A percentile compares a stretch with the other conserved stretches of the same genome.
phyloP scores from a whole-genome alignment of 306 rosid genomes.

The Cucurbita argyrosperma region DNA sequence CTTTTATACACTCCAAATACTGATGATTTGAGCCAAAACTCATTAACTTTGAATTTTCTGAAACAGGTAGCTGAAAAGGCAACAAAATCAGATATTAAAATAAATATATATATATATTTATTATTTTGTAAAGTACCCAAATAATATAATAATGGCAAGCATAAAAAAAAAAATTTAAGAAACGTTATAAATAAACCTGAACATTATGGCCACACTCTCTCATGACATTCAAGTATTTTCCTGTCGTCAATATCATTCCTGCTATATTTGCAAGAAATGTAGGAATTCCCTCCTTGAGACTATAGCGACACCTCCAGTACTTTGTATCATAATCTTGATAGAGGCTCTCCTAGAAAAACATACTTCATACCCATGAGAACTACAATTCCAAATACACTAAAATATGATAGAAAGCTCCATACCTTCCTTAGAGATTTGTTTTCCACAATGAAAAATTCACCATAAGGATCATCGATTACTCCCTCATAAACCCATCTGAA shows the following conservation, averaged over 20 bases:
- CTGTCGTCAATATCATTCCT: conserved; percentile 86
- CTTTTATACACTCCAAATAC: conserved; percentile 85
- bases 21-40: conserved; percentile 85
- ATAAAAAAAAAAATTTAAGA: background rate
- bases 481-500: conserved; percentile 96
- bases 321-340: conserved; percentile 82
- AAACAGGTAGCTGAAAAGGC: conserved; percentile 55
- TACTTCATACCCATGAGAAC: conserved; percentile 14
- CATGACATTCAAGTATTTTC: conserved; percentile 95
- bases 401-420: conserved; percentile 7
- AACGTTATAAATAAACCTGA: conserved; percentile 37
- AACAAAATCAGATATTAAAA: background rate
- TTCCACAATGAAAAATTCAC: conserved; percentile 88
- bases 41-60: conserved; percentile 70
- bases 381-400: conserved; percentile 9
- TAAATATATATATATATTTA: background rate
- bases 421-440: conserved; percentile 87
- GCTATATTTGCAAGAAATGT: conserved; percentile 72
- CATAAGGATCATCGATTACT: conserved; percentile 89
- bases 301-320: conserved; percentile 87
- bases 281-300: conserved; percentile 97
- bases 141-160: background rate
- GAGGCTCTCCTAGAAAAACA: conserved; percentile 69
- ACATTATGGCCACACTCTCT: conserved; percentile 96
- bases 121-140: conserved; percentile 1